Base-by-base conservation (phyloP, 2,329 filamentous ascomycete species). In the Penicillium psychrosexuale region DNA sequence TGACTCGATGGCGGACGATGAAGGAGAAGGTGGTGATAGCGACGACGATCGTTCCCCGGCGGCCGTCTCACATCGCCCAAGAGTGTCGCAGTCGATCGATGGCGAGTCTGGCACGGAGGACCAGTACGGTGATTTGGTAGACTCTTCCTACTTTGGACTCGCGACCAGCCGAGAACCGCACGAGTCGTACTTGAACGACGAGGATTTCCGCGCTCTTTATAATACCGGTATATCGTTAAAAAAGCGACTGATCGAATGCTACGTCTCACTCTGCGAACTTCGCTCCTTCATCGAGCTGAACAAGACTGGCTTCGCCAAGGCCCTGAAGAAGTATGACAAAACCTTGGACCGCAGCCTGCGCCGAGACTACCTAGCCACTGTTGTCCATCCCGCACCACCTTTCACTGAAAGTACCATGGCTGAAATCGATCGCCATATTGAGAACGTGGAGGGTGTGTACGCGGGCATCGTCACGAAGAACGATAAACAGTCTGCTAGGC, bases 271-370 rank as follows among this genome's bases (percentile, higher is more conserved):
- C 17, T 97, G 93, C 76, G 94, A 97, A 73, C 84, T 99, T 66
- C 95, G 96, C 70, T 97, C 93, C 2, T 99, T 92, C 69, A 87
- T 92, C 52, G 93, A 97, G 76, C 84, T 99, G 59, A 99, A 99
- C 80, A 89, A 89, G 75, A 99, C 94, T 0, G 94, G 94, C 12
- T 99, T 99, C 76, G 85, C 87, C 67, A 99, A 99, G 75, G 92
- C 96, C 0, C 77, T 97, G 63, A 99, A 99, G 77, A 99, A 99
- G 74, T 99, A 94, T 69, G 94, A 99, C 80, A 99, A 99, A 79
- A 97, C 89, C 54, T 77, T 96, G 55, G 88, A 97, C 72, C 87
- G 87, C 61, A 87, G 87, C 64, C 79, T 97, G 52, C 91, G 93
- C 62, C 78, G 83, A 13, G 78, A 81, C 43, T 99, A 96, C 71